These are phyloP conservation scores for Zygnema circumcarinatum DNA, from an alignment of 139 green algal species.

Conservation along the genomic window DNA sequence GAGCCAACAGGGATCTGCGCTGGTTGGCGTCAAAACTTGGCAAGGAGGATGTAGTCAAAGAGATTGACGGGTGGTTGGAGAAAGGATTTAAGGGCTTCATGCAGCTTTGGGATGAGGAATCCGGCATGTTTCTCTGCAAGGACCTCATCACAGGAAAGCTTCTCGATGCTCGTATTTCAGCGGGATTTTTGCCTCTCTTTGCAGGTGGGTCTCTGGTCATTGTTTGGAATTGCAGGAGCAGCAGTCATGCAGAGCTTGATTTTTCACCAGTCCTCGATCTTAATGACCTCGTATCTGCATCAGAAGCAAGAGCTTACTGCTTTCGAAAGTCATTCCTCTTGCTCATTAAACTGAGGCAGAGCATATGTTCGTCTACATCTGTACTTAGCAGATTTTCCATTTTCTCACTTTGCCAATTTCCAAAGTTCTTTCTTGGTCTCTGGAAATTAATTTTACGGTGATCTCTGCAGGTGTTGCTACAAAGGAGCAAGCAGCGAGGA, in stretches of 20 bases:
- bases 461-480: slow-evolving; percentile 26
- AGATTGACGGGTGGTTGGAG: slow-evolving; percentile 53
- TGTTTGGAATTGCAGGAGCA: too few relatives aligned
- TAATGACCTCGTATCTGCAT: too few relatives aligned
- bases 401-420: too few relatives aligned
- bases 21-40: slow-evolving; percentile 49
- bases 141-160: slow-evolving; percentile 54
- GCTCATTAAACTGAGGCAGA: too few relatives aligned
- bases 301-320: too few relatives aligned
- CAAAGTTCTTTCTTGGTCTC: too few relatives aligned
- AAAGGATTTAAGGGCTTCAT: slow-evolving; percentile 43
- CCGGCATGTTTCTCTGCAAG: slow-evolving; percentile 50
- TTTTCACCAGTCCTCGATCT: too few relatives aligned
- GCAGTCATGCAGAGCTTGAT: too few relatives aligned
- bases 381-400: too few relatives aligned
- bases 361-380: too few relatives aligned
- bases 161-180: slow-evolving; percentile 18
- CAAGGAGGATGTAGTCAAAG: slow-evolving; percentile 31
- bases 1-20: slow-evolving; percentile 53
- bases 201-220: slow-evolving; percentile 39
- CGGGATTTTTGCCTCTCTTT: slow-evolving; percentile 53
- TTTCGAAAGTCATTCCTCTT: too few relatives aligned
- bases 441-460: too few relatives aligned
- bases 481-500: slow-evolving; percentile 29
- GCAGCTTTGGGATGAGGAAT: slow-evolving; percentile 39